Evolutionary conservation across 2,329 filamentous ascomycete species (phyloP), one percentile per base, ranked within the genome.

Genomic region (Claviceps quebecensis): DNA sequence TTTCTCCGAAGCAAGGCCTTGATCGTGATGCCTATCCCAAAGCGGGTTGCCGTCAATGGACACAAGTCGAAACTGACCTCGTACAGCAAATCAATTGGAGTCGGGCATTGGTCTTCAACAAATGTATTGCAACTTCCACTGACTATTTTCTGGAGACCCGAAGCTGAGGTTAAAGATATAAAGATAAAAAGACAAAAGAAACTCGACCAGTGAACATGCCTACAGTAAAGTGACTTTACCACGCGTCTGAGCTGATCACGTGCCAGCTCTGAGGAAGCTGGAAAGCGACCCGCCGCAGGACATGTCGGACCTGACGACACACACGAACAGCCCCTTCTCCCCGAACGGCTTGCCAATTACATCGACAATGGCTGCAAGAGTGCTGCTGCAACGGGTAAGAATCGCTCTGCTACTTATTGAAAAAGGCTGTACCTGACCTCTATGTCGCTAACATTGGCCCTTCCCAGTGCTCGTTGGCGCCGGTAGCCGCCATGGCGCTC

Each of bases 321-420:
- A 34, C 53, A 51, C 57, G 54, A 61, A 57, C 51, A 56, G 55
- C 40, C 44, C 17, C 16, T 11, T 17, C 44, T 34, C 6, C 56
- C 59, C n/a, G 39, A 44, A 50, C 53, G 54, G 56, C 56, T 57
- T 59, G 58, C 67, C 71, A 72, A 75, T 73, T 74, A 71, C 71
- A 67, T 17, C 41, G 29, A 57, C 46, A 48, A 80, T 80, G 77
- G 76, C 76, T 69, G 72, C 76, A 62, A 75, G 76, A 77, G 69
- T 78, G 67, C 69, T 80, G 66, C 68, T 79, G 61, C 73, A 72
- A 67, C 72, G 71, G 72, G 77, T 80, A 63, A 65, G 69, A 45
- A 45, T 14, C 1, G 9, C 14, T 47, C 37, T 19, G n/a, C 3
- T 8, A 34, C 4, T n/a, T n/a, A n/a, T n/a, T 34, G 29, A 34